Base-by-base conservation (phyloP, 176 grass and related monocot species). In the Oryza nivara region DNA sequence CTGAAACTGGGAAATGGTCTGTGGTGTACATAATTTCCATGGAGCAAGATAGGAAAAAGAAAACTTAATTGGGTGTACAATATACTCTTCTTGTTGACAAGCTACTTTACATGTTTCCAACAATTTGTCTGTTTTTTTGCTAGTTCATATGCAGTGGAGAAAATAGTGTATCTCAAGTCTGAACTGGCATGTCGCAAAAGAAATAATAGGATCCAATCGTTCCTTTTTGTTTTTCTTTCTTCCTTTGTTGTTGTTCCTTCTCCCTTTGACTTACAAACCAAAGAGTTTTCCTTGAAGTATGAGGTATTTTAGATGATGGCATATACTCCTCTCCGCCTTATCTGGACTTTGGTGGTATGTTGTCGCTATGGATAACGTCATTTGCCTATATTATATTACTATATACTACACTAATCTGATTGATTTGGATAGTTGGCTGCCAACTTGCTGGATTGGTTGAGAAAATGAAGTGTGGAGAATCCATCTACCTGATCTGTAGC, bases 361-460 rank as follows among this genome's bases (percentile, higher is more conserved):
- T 20, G 47, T 34, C 20, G 46, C 3, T n/a, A 34, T 72, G 30
- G 58, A 17, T 13, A 40, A 22, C 43, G 7, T 73, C 22, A 13
- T 66, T n/a, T 86, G 44, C 15, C 14, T 67, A 70, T 70, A 16
- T n/a, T 70, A 20, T 68, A 44, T 6, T 58, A 5, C 6, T 40
- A 40, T 40, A 40, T 40, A 40, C 38, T 22, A 35, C 38, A 23
- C 40, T 72, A 17, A 65, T 84, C 48, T 41, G 70, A 52, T 76
- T 23, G 7, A 67, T 38, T 64, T 44, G 16, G 86, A 83, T 45
- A 12, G 52, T 34, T 83, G 14, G n/a, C 11, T 15, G 38, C 38
- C 74, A 47, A 45, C 45, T 67, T 79, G 54, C 19, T n/a, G 5
- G 17, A 34, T 67, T 68, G 6, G 73, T 1, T 56, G 75, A 88